Evolutionary conservation across 371 early-diverging fungal genomes (phyloP).

Genomic region (Umbelopsis sp.): DNA sequence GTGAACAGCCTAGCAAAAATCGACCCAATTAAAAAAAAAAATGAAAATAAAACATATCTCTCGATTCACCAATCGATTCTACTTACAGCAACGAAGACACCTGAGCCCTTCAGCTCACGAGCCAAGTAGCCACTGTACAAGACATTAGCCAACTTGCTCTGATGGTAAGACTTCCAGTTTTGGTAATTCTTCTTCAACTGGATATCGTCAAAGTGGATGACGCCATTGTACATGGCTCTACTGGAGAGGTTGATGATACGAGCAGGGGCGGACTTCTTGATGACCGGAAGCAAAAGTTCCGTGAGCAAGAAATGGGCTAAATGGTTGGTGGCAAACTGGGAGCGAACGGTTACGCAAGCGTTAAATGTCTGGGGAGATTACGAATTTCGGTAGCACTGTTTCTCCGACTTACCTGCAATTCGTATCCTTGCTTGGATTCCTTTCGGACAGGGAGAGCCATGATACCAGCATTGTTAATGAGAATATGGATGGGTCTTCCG

Average conservation of each 20-base stretch:
- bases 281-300: slow-evolving; percentile 21
- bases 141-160: slow-evolving; percentile 70
- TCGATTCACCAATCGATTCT: neutral
- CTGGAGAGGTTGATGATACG: slow-evolving; percentile 49
- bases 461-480: slow-evolving; percentile 67
- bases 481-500: slow-evolving; percentile 41
- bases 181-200: slow-evolving; percentile 22
- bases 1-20: neutral
- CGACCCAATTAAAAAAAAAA: neutral
- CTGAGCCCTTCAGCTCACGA: slow-evolving; percentile 37
- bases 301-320: slow-evolving; percentile 60
- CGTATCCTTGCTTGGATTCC: slow-evolving; percentile 62
- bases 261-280: slow-evolving; percentile 33
- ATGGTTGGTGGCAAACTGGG: slow-evolving; percentile 66
- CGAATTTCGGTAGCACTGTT: no score
- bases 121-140: slow-evolving; percentile 62
- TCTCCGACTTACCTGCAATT: slow-evolving; percentile 47
- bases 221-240: slow-evolving; percentile 24
- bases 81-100: slow-evolving; percentile 46
- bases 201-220: slow-evolving; percentile 39
- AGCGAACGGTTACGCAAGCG: no score
- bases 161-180: slow-evolving; percentile 42
- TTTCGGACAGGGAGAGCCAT: slow-evolving; percentile 47
- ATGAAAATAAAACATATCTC: no score
- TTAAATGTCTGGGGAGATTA: no score